phyloP scores from a whole-genome alignment of 2,329 filamentous ascomycete species.

The Aspergillus luchuensis region DNA sequence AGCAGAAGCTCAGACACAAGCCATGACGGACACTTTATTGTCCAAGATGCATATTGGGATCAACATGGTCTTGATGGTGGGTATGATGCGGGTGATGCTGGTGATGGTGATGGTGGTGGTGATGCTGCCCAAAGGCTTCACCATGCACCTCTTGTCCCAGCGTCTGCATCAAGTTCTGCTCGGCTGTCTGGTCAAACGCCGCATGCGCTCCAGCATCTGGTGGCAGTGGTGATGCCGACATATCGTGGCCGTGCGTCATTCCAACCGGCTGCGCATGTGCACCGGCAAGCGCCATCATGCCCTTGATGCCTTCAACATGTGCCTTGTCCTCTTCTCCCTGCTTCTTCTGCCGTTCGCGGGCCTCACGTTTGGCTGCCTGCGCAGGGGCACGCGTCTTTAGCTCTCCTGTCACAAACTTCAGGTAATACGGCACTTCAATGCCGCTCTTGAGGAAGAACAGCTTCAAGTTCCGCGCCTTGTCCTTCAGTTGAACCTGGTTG shows the following conservation, averaged over 20 bases:
- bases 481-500: constrained; percentile 88
- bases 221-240: constrained; percentile 42
- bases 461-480: constrained; percentile 88
- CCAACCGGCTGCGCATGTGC: constrained; percentile 40
- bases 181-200: constrained; percentile 43
- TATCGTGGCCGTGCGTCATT: constrained; percentile 32
- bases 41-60: constrained; percentile 40
- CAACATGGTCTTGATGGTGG: constrained; percentile 35
- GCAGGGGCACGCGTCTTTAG: constrained; percentile 80
- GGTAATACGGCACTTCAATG: constrained; percentile 84
- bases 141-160: constrained; percentile 46
- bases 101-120: constrained; percentile 35
- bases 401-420: constrained; percentile 86
- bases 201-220: constrained; percentile 36
- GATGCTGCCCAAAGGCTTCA: constrained; percentile 37
- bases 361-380: constrained; percentile 53
- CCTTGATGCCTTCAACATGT: constrained; percentile 51
- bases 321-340: constrained; percentile 51
- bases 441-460: constrained; percentile 90
- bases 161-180: constrained; percentile 49
- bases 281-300: constrained; percentile 50
- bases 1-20: not conserved
- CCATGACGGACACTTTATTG: constrained; percentile 23
- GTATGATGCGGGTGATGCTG: constrained; percentile 30
- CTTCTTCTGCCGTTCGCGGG: constrained; percentile 49